Percentiles rank a stretch among this genome's conserved stretches.
Evolutionary conservation across 495 filamentous ascomycete species (phyloP).

Genomic region (Aspergillus indologenus): DNA sequence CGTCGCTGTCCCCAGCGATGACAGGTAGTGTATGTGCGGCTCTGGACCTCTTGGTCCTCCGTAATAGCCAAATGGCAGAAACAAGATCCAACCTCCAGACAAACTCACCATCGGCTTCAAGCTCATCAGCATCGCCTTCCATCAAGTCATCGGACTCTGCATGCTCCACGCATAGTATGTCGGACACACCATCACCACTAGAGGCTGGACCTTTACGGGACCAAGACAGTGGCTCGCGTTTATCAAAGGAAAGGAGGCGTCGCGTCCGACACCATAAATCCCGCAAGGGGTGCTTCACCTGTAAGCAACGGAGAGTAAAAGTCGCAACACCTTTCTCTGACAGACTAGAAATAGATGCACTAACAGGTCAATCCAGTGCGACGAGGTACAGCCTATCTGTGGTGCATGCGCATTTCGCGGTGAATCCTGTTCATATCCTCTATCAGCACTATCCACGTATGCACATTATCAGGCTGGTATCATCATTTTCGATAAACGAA

Average conservation of each 20-base stretch:
- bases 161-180: background rate
- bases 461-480: background rate
- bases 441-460: background rate
- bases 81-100: background rate
- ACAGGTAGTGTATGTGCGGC: background rate
- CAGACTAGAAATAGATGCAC: background rate
- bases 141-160: background rate
- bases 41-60: background rate
- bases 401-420: slow-evolving; percentile 4
- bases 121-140: background rate
- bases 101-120: background rate
- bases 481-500: background rate
- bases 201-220: background rate
- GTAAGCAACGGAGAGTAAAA: slow-evolving; percentile 8
- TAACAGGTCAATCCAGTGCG: background rate
- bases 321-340: background rate
- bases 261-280: slow-evolving; percentile 4
- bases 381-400: slow-evolving; percentile 8
- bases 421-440: background rate
- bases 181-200: background rate
- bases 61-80: background rate
- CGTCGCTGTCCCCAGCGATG: background rate
- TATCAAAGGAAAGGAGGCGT: background rate
- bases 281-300: slow-evolving; percentile 9
- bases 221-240: background rate